Base-by-base conservation (phyloP, 73 alveolate genomes). In the Paraurostyla sp. region DNA sequence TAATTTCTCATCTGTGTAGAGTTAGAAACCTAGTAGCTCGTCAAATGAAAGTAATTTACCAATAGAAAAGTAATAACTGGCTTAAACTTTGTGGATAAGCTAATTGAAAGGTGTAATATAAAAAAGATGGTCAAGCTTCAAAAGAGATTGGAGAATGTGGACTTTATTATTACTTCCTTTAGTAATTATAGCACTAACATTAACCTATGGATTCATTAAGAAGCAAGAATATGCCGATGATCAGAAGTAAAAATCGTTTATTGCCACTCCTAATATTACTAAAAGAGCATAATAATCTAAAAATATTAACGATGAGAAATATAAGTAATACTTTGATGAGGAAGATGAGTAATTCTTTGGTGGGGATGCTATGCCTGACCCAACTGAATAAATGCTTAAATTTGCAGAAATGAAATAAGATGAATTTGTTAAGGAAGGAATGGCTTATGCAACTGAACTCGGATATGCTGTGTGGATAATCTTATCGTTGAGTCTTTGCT, bases 131-230 rank as follows among this genome's bases (percentile, higher is more conserved):
- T 81, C 0, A 7, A 23, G 7, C 20, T 81, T 81, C 42, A 81
- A 81, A 42, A 81, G 91, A 58, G 91, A 81, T 32, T 81, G 91
- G 91, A 35, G 91, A 32, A 81, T 81, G 82, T 81, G 91, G 91
- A 58, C 20, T 1, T 32, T 81, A 2, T 23, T 81, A 36, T 15
- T 81, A 16, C 49, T 81, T 0, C 91, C 91, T 22, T 38, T 65
- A 7, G 42, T 59, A 7, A 81, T 81, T 4, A 43, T 73, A 42
- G 32, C 54, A 45, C 42, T 73, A 11, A 71, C 46, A 18, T n/a
- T 73, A 2, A 65, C 54, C 25, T 38, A 38, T 38, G 82, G 82
- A 40, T 65, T 65, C 25, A 33, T 65, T 1, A 65, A 65, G 58
- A 65, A 38, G 56, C 35, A 65, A 22, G 82, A 65, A 65, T 52